phyloP scores from a whole-genome alignment of 2,329 filamentous ascomycete species.

The Colletotrichum cordylinicola region DNA sequence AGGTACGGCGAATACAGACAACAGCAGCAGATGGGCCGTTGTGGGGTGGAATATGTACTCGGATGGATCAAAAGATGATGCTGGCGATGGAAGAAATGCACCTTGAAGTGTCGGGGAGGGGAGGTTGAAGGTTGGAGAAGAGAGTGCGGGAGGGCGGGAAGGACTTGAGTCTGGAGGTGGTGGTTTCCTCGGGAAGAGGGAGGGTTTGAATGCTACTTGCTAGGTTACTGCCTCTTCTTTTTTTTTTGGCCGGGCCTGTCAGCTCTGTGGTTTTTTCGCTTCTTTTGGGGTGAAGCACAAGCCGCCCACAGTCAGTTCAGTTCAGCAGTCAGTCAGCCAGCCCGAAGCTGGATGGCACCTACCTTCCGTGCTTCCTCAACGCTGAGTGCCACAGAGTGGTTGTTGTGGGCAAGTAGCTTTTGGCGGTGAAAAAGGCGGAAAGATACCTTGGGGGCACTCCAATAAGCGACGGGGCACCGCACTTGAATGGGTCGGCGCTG shows the following conservation, averaged over 20 bases:
- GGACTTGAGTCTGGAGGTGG: background rate
- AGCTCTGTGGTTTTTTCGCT: background rate
- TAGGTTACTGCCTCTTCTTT: background rate
- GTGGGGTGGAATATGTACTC: background rate
- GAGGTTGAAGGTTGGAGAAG: background rate
- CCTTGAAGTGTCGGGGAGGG: background rate
- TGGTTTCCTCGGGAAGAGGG: constrained; percentile 6
- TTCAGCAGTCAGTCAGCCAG: background rate
- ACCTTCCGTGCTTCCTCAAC: background rate
- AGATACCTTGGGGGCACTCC: background rate
- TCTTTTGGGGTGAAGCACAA: background rate
- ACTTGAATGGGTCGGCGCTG: background rate
- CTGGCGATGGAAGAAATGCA: background rate
- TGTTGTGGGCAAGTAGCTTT: background rate
- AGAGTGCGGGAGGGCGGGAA: background rate
- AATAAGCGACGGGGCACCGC: background rate
- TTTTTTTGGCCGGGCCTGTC: background rate
- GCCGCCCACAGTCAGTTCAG: background rate
- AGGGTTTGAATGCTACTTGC: background rate
- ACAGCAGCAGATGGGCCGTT: background rate
- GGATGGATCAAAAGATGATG: background rate
- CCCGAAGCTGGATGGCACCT: background rate
- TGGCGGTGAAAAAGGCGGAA: background rate
- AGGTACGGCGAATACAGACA: background rate
- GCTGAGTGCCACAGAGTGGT: background rate